Conservation (phyloP, 2,329 filamentous ascomycete genomes). For the Aspergillus sp. region DNA sequence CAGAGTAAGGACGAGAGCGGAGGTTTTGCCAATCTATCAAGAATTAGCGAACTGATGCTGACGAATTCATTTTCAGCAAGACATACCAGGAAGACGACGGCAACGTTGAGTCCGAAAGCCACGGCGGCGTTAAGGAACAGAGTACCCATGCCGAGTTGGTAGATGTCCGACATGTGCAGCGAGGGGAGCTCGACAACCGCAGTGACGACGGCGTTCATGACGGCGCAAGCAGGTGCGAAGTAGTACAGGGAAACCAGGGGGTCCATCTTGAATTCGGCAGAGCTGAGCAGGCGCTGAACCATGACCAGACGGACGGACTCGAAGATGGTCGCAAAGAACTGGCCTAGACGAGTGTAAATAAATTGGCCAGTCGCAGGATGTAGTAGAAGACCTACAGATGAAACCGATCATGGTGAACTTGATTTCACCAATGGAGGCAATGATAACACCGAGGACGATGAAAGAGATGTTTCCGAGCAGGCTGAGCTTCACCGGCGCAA, state of each 20-base stretch:
- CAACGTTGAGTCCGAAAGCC: conserved; percentile 76
- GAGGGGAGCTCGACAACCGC: conserved; percentile 64
- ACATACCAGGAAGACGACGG: conserved; percentile 77
- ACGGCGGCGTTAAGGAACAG: conserved; percentile 71
- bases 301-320: conserved; percentile 78
- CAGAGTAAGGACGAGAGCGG: conserved; percentile 77
- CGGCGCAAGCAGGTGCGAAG: conserved; percentile 77
- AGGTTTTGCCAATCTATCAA: conserved; percentile 76
- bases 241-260: conserved; percentile 85
- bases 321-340: conserved; percentile 72
- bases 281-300: conserved; percentile 76
- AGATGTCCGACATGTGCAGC: conserved; percentile 73
- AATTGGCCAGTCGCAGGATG: conserved; percentile 15
- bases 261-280: conserved; percentile 79
- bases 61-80: background rate
- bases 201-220: conserved; percentile 72
- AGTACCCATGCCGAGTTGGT: conserved; percentile 63
- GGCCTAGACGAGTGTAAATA: conserved; percentile 66
- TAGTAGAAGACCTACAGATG: conserved; percentile 59
- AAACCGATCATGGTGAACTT: conserved; percentile 71
- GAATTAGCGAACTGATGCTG: conserved; percentile 13
- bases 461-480: conserved; percentile 88
- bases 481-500: conserved; percentile 78
- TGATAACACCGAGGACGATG: conserved; percentile 90
- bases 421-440: conserved; percentile 93